Base-by-base conservation (phyloP, 1,284 basidiomycete species). In the Ceratobasidium sp. region DNA sequence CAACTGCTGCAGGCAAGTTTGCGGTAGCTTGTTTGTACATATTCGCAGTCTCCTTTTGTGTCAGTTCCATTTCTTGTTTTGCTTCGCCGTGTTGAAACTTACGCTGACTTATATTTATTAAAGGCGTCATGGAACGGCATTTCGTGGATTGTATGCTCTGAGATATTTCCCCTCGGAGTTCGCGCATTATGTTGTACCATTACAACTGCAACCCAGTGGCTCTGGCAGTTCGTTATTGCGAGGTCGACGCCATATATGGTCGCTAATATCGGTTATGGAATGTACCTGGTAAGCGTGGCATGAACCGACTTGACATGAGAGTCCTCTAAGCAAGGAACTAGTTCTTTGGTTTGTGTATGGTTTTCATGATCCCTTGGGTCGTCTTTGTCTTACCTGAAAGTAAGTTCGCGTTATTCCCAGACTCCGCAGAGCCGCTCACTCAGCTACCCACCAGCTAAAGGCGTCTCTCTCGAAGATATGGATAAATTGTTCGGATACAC, bases 111-210 rank as follows among this genome's bases (percentile, higher is more conserved):
- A 45, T 31, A 13, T 51, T 15, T 20, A 33, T 28, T 23, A 15
- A 37, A 73, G 81, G 83, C 83, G 5, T 81, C 79, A 28, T 80
- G 83, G 1, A 78, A 80, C 6, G 78, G 79, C 17, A 80, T 79
- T 60, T 78, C 79, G 1, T 80, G 79, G 79, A 78, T 79, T 73
- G 78, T 76, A 42, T 80, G 79, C 68, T 80, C 83, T 28, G 84
- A 85, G 77, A 83, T 85, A 79, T 85, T 85, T 82, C 82, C 81
- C 79, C 83, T 83, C 79, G 79, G 84, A 58, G 82, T 83, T 31
- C 81, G 84, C 58, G 81, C 82, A 64, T 83, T 82, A 76, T 84
- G 84, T 79, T 80, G 84, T 65, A 82, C 81, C 71, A 80, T 82
- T 26, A 82, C 84, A 31, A 82, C 83, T n/a, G 79, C 81, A 17